These are phyloP conservation scores for Fraxinus dipetala DNA, from an alignment of 305 asterid genomes.

Conservation along the genomic window DNA sequence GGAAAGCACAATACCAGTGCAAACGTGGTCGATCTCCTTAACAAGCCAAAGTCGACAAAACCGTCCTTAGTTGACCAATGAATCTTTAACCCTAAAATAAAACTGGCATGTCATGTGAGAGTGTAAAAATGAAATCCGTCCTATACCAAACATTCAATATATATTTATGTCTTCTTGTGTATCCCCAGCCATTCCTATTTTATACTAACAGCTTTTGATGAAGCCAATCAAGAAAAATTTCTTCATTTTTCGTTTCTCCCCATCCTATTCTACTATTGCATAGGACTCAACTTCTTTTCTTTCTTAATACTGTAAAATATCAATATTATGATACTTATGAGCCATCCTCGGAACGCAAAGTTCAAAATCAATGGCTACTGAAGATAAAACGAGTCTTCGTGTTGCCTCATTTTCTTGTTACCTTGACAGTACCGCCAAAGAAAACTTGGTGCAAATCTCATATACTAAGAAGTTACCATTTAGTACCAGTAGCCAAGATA, in stretches of 20 bases:
- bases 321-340: not conserved
- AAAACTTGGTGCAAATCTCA: slow-evolving; percentile 38
- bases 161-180: slow-evolving; percentile 39
- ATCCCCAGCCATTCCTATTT: slow-evolving; percentile 35
- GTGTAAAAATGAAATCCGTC: not conserved
- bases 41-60: too few species aligned
- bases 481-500: slow-evolving; percentile 18
- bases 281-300: too few species aligned
- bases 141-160: slow-evolving; percentile 23
- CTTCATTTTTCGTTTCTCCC: too few species aligned
- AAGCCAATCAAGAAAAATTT: slow-evolving; percentile 11
- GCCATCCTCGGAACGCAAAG: not conserved
- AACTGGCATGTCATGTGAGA: too few species aligned
- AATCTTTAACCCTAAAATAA: too few species aligned
- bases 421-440: slow-evolving; percentile 50
- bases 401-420: slow-evolving; percentile 79
- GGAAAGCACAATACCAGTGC: too few species aligned
- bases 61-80: too few species aligned
- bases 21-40: too few species aligned
- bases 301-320: not conserved
- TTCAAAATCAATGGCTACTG: slow-evolving; percentile 43
- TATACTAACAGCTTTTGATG: slow-evolving; percentile 19
- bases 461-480: slow-evolving; percentile 31
- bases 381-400: slow-evolving; percentile 43
- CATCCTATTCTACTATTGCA: too few species aligned